A percentile compares a stretch with the other conserved stretches of the same genome.
These are phyloP conservation scores for Thamnidium elegans DNA, from an alignment of 192 early-diverging fungal genomes.

Conservation along the genomic window DNA sequence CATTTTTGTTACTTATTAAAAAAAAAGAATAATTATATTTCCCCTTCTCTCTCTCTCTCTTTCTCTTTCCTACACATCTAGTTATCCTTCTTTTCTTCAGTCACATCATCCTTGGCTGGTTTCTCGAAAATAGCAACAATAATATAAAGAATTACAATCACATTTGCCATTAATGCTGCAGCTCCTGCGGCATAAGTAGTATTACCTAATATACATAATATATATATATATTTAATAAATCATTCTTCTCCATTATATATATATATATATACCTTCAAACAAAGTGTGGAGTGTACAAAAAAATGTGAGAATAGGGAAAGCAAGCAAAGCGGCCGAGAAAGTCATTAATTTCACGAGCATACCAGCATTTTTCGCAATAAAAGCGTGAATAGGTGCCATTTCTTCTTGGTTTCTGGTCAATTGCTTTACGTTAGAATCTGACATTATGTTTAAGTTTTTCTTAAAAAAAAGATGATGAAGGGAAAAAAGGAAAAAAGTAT, in stretches of 20 bases:
- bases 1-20: no score
- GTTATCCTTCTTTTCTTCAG: constrained; percentile 13
- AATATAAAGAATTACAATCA: constrained; percentile 46
- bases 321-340: constrained; percentile 43
- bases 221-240: neutral
- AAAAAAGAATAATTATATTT: neutral
- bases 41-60: neutral
- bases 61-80: neutral
- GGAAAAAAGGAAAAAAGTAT: neutral
- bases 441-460: no score
- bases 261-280: constrained; percentile 39
- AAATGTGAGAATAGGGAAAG: constrained; percentile 41
- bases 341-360: constrained; percentile 33
- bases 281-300: constrained; percentile 34
- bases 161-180: constrained; percentile 50
- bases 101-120: neutral
- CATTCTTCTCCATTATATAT: no score
- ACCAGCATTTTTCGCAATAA: neutral
- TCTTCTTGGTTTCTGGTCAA: no score
- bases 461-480: no score
- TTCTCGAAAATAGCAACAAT: constrained; percentile 40
- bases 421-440: no score
- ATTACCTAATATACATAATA: constrained; percentile 36
- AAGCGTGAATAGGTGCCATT: no score
- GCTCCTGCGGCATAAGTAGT: constrained; percentile 49